These are phyloP conservation scores for Wolfiporia cocos DNA, from an alignment of 1,284 basidiomycete species.

Conservation along the genomic window DNA sequence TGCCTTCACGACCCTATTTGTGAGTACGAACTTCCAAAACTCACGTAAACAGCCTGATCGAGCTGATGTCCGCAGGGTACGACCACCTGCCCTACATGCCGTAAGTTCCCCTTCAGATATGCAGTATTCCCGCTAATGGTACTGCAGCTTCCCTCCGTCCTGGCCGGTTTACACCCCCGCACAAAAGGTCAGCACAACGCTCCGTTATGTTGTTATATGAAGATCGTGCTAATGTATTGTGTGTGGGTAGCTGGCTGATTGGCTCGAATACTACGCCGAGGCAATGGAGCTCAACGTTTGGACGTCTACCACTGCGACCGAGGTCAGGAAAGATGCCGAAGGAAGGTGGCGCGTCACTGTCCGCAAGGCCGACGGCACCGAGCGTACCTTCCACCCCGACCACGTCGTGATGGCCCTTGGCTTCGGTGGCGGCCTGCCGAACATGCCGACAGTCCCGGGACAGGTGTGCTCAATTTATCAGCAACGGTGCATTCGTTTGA, in stretches of 20 bases:
- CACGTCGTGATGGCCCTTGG: slow-evolving; percentile 61
- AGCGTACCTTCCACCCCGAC: slow-evolving; percentile 44
- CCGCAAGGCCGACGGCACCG: slow-evolving; percentile 32
- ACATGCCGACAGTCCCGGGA: slow-evolving; percentile 43
- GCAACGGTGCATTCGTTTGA: background rate
- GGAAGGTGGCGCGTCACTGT: slow-evolving; percentile 54
- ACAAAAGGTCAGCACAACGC: slow-evolving; percentile 32
- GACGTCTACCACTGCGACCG: slow-evolving; percentile 45
- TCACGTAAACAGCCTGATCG: too few relatives aligned
- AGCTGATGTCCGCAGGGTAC: too few relatives aligned
- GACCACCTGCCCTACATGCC: slow-evolving; percentile 44
- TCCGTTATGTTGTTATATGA: background rate
- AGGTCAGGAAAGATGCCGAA: slow-evolving; percentile 37
- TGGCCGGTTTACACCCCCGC: slow-evolving; percentile 63
- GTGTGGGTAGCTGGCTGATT: slow-evolving; percentile 3
- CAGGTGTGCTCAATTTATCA: too few relatives aligned
- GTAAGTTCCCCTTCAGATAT: slow-evolving; percentile 13
- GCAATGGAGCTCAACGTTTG: slow-evolving; percentile 61
- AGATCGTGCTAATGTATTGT: too few relatives aligned
- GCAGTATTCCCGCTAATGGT: slow-evolving; percentile 1
- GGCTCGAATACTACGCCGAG: slow-evolving; percentile 51
- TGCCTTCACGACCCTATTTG: slow-evolving; percentile 64
- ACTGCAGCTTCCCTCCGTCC: slow-evolving; percentile 43
- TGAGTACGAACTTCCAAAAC: too few relatives aligned
- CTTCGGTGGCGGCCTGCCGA: slow-evolving; percentile 44